Conservation (phyloP, 148 eudicot species). For the Chenopodium formosanum region DNA sequence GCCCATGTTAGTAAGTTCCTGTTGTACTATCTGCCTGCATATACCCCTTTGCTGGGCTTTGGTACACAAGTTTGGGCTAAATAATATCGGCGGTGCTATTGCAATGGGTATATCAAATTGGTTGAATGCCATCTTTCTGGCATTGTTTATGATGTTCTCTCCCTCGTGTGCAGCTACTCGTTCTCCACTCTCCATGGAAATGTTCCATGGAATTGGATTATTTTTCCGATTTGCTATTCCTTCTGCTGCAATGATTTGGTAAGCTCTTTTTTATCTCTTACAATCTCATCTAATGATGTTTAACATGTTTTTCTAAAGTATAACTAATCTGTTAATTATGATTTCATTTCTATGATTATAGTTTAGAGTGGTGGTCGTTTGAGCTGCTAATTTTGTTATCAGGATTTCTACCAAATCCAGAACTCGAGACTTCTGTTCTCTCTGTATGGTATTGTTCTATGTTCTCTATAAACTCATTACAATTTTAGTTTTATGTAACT, state of each 20-base stretch:
- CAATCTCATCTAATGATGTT: not conserved
- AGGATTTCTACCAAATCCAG: conserved; percentile 70
- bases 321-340: not conserved
- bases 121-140: conserved; percentile 48
- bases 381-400: conserved; percentile 55
- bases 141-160: conserved; percentile 52
- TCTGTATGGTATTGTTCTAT: conserved; percentile 44
- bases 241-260: conserved; percentile 80
- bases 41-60: too few relatives aligned
- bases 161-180: conserved; percentile 53
- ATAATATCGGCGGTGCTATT: conserved; percentile 61
- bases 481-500: not conserved
- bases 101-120: conserved; percentile 57
- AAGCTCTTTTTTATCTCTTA: conserved; percentile 3
- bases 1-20: too few relatives aligned
- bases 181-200: conserved; percentile 54
- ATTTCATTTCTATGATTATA: conserved; percentile 23
- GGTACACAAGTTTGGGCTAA: conserved; percentile 35
- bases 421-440: conserved; percentile 70
- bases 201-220: conserved; percentile 48
- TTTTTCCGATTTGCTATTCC: conserved; percentile 73
- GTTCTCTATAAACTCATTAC: not conserved
- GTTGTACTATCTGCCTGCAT: too few relatives aligned
- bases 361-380: conserved; percentile 79
- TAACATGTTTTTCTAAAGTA: not conserved